Conservation (phyloP, 345 rosid species). For the Linum usitatissimum region DNA sequence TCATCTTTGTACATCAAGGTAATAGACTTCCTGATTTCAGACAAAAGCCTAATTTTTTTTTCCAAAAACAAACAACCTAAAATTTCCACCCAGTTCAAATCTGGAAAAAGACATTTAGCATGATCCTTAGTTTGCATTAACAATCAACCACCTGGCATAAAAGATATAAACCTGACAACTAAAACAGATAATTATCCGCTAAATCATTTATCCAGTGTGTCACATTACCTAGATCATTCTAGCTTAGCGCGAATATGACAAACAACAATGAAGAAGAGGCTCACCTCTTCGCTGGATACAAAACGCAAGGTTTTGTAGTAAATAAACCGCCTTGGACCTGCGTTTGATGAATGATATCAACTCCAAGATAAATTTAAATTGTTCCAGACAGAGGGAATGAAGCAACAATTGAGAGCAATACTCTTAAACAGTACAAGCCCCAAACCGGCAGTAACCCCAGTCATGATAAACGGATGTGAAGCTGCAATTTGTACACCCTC, state of each 20-base stretch:
- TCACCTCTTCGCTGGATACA: conserved; percentile 69
- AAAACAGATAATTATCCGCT: no score
- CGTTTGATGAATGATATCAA: conserved; percentile 6
- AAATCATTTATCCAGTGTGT: no score
- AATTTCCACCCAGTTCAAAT: no score
- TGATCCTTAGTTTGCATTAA: no score
- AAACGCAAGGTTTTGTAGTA: conserved; percentile 56
- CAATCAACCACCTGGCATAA: no score
- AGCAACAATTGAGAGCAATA: conserved; percentile 19
- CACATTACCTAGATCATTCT: not conserved
- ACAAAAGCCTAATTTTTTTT: not conserved
- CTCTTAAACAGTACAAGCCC: conserved; percentile 53
- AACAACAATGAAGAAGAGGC: not conserved
- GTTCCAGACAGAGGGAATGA: not conserved
- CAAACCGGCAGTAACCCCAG: conserved; percentile 42
- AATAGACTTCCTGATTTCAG: not conserved
- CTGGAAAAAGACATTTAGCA: no score
- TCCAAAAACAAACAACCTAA: no score
- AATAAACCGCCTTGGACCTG: conserved; percentile 75
- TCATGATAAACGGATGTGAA: conserved; percentile 46
- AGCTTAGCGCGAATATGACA: not conserved
- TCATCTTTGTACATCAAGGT: not conserved
- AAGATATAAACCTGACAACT: no score
- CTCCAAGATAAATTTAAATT: not conserved
- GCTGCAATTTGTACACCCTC: conserved; percentile 63